A percentile compares a stretch with the other conserved stretches of the same genome.
These are phyloP conservation scores for Lycium ferocissimum DNA, from an alignment of 257 asterid species.

Conservation along the genomic window DNA sequence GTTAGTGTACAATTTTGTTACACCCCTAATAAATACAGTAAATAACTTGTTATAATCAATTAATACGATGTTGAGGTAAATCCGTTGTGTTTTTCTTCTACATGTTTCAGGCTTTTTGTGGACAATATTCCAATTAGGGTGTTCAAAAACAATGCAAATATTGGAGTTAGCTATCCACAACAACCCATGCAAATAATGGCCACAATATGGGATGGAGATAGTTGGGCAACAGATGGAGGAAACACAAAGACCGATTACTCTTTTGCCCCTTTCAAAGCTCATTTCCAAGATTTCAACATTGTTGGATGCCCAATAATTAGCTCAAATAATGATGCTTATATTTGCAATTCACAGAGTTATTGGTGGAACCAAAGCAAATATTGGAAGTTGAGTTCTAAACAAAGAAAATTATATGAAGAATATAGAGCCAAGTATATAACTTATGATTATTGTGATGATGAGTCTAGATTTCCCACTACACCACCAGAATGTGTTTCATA, in stretches of 20 bases:
- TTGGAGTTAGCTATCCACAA: slow-evolving; percentile 50
- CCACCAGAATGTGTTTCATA: background rate
- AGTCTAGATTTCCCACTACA: background rate
- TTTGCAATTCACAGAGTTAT: slow-evolving; percentile 39
- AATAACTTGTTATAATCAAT: too few relatives aligned
- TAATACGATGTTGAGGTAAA: too few relatives aligned
- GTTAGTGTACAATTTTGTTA: too few relatives aligned
- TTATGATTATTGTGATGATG: slow-evolving; percentile 19
- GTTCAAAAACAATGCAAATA: slow-evolving; percentile 50
- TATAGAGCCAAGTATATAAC: slow-evolving; percentile 36
- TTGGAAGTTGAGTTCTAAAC: slow-evolving; percentile 39
- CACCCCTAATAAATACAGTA: too few relatives aligned
- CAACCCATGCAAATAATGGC: slow-evolving; percentile 61
- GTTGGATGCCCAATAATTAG: slow-evolving; percentile 43
- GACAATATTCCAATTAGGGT: slow-evolving; percentile 70
- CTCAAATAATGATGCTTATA: background rate
- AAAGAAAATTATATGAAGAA: slow-evolving; percentile 26
- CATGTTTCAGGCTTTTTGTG: slow-evolving; percentile 54
- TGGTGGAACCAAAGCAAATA: slow-evolving; percentile 53
- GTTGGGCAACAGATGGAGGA: slow-evolving; percentile 82
- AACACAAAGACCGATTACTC: slow-evolving; percentile 59
- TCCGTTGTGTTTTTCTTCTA: too few relatives aligned
- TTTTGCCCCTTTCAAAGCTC: slow-evolving; percentile 62
- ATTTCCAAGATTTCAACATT: slow-evolving; percentile 49
- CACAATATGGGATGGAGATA: slow-evolving; percentile 66